Conservation (phyloP, 2,329 filamentous ascomycete species). For the Alternaria sp. region DNA sequence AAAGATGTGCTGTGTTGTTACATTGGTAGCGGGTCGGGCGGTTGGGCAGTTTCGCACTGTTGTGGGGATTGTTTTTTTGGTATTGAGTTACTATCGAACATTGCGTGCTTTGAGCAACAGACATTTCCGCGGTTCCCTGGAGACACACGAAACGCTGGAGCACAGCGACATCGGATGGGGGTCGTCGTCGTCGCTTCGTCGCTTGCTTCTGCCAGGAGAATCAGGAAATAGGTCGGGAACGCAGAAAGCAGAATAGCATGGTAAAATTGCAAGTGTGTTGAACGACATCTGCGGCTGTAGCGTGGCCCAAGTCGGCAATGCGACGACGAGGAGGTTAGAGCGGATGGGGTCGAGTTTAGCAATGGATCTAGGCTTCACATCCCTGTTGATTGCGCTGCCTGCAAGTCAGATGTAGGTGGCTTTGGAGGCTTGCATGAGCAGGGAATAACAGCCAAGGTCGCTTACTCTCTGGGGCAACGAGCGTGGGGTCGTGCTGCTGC, state of each 20-base stretch:
- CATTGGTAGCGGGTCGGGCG: constrained; percentile 23
- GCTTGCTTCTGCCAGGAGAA: background rate
- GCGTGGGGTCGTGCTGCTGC: constrained; percentile 27
- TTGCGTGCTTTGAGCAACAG: constrained; percentile 6
- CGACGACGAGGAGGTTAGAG: constrained; percentile 24
- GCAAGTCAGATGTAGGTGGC: constrained; percentile 42
- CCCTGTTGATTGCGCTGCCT: constrained; percentile 27
- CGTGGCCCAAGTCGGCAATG: constrained; percentile 22
- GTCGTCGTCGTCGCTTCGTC: background rate
- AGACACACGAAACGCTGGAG: background rate
- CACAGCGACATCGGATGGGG: constrained; percentile 16
- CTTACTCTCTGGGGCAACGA: constrained; percentile 31
- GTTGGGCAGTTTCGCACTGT: constrained; percentile 18
- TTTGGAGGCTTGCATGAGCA: constrained; percentile 34
- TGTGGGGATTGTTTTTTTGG: constrained; percentile 16
- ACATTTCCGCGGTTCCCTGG: constrained; percentile 28
- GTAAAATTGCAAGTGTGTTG: constrained; percentile 22
- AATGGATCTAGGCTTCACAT: constrained; percentile 35
- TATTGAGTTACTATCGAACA: constrained; percentile 12
- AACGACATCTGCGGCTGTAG: constrained; percentile 24
- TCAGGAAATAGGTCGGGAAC: constrained; percentile 9
- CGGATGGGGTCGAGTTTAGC: constrained; percentile 26
- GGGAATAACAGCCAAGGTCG: constrained; percentile 26
- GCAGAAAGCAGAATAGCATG: constrained; percentile 19
- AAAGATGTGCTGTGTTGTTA: constrained; percentile 16